phyloP scores from a whole-genome alignment of 495 filamentous ascomycete genomes.

The Xylaria venustula region DNA sequence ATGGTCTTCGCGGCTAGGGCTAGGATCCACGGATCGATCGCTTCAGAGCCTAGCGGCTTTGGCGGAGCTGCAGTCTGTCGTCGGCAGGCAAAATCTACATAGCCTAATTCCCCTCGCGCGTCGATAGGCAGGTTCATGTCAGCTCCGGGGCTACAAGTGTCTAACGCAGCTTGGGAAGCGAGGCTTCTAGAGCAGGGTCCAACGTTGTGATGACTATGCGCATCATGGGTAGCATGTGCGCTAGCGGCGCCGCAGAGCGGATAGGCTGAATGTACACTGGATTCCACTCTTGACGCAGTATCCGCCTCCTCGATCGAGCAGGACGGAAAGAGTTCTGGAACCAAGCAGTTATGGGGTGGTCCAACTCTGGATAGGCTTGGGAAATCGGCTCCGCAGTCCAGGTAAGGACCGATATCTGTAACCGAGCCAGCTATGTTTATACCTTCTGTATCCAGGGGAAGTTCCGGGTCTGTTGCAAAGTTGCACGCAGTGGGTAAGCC shows the following conservation, averaged over 20 bases:
- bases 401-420: background rate
- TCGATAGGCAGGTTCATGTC: background rate
- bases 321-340: background rate
- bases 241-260: background rate
- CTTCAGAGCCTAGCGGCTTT: background rate
- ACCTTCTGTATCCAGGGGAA: background rate
- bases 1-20: background rate
- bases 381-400: conserved; percentile 1
- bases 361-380: background rate
- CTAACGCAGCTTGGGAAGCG: background rate
- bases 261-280: background rate
- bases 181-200: background rate
- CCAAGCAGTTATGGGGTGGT: background rate
- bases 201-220: background rate
- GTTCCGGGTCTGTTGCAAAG: background rate
- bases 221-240: background rate
- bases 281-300: background rate
- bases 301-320: background rate
- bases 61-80: too few species aligned
- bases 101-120: background rate
- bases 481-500: background rate
- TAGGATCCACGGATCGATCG: background rate
- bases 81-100: background rate
- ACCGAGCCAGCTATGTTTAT: background rate
- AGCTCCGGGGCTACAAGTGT: background rate